Evolutionary conservation across 495 filamentous ascomycete species (phyloP).

Genomic region (Podospora sp.): DNA sequence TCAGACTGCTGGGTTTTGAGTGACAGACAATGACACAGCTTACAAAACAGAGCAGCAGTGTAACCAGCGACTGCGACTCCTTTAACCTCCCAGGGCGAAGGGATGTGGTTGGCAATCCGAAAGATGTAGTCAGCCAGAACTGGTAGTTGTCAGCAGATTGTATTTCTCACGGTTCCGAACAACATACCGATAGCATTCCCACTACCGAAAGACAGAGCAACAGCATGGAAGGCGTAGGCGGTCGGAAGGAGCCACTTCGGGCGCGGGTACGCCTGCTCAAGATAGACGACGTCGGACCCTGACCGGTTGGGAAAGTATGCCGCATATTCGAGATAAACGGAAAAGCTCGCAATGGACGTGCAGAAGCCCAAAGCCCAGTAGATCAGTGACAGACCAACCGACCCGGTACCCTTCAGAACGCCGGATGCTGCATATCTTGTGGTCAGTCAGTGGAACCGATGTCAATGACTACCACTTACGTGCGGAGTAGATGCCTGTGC

Average conservation of each 20-base stretch:
- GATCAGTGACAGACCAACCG: constrained; percentile 60
- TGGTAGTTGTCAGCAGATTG: not conserved
- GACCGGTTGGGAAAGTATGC: constrained; percentile 67
- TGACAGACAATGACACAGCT: constrained; percentile 16
- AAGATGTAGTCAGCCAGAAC: constrained; percentile 60
- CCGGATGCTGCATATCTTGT: constrained; percentile 47
- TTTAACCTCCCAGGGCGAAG: constrained; percentile 61
- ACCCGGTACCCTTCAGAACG: constrained; percentile 59
- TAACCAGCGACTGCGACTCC: constrained; percentile 64
- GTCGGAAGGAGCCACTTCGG: constrained; percentile 64
- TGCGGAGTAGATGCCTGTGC: constrained; percentile 67
- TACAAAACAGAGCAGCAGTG: constrained; percentile 55
- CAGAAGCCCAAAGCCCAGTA: constrained; percentile 64
- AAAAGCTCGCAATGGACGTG: constrained; percentile 51
- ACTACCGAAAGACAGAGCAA: constrained; percentile 63
- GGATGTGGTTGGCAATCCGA: constrained; percentile 46
- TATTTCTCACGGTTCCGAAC: not conserved
- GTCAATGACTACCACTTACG: constrained; percentile 43
- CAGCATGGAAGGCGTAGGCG: constrained; percentile 60
- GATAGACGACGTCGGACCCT: constrained; percentile 65
- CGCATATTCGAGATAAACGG: constrained; percentile 62
- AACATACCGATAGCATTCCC: constrained; percentile 61
- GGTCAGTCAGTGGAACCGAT: no score
- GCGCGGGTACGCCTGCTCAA: constrained; percentile 65
- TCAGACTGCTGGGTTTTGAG: not conserved